These are phyloP conservation scores for Chaetoscypha palmicola DNA, from an alignment of 2,329 filamentous ascomycete genomes.

Conservation along the genomic window DNA sequence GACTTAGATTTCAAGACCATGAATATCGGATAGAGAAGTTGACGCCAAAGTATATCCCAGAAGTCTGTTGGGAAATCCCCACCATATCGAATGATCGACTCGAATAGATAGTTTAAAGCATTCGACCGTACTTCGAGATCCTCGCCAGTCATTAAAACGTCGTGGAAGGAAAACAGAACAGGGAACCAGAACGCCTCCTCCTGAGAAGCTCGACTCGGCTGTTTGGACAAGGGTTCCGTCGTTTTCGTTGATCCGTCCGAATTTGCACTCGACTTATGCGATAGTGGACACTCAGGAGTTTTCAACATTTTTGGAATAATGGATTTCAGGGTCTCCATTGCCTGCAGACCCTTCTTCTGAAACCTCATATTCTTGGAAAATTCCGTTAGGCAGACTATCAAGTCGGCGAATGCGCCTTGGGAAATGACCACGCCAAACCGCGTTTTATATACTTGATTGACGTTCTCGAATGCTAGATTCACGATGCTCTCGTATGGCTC, in stretches of 20 bases:
- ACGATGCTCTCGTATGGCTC: slow-evolving; percentile 95
- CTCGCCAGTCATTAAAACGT: slow-evolving; percentile 98
- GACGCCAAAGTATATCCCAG: slow-evolving; percentile 97
- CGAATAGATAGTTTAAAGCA: slow-evolving; percentile 94
- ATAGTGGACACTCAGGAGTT: slow-evolving; percentile 90
- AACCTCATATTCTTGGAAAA: slow-evolving; percentile 99
- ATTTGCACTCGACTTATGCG: slow-evolving; percentile 46
- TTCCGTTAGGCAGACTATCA: slow-evolving; percentile 93
- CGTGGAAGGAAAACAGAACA: slow-evolving; percentile 95
- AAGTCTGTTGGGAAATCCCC: slow-evolving; percentile 89
- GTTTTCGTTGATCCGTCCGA: slow-evolving; percentile 32
- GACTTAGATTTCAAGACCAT: slow-evolving; percentile 94
- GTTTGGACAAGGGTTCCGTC: slow-evolving; percentile 41
- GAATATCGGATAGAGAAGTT: slow-evolving; percentile 96
- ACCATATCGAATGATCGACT: slow-evolving; percentile 82
- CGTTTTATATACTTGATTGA: slow-evolving; percentile 90
- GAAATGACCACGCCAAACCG: slow-evolving; percentile 94
- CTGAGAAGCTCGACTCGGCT: slow-evolving; percentile 72
- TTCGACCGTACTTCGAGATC: slow-evolving; percentile 89
- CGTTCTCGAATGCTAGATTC: slow-evolving; percentile 93
- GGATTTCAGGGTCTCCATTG: slow-evolving; percentile 89
- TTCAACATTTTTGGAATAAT: slow-evolving; percentile 92
- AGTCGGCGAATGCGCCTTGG: slow-evolving; percentile 91
- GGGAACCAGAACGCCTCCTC: slow-evolving; percentile 99
- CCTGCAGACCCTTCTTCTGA: slow-evolving; percentile 95